Percentiles rank a stretch among this genome's conserved stretches.
Evolutionary conservation across 2,329 filamentous ascomycete genomes (phyloP).

Genomic region (Thelonectria blattea): DNA sequence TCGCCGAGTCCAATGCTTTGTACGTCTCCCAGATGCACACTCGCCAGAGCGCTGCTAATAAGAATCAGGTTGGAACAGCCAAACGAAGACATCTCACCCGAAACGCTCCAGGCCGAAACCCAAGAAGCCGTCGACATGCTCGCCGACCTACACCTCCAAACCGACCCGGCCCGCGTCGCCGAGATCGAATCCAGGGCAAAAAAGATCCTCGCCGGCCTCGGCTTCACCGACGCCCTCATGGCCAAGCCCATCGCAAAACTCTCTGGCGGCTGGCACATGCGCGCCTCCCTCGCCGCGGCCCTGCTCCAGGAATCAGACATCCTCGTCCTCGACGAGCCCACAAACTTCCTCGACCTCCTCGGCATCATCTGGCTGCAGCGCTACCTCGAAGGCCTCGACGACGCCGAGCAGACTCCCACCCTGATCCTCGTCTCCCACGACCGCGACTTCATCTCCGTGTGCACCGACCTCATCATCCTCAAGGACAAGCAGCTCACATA

Average conservation of each 20-base stretch:
- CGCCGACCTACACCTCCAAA: conserved; percentile 68
- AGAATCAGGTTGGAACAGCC: conserved; percentile 54
- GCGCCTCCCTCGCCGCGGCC: conserved; percentile 67
- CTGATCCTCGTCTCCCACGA: conserved; percentile 85
- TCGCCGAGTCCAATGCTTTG: conserved; percentile 62
- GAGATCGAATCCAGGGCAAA: conserved; percentile 71
- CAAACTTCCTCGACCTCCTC: conserved; percentile 83
- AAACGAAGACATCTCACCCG: conserved; percentile 61
- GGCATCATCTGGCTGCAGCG: conserved; percentile 86
- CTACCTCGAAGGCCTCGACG: conserved; percentile 66
- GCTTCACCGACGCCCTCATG: conserved; percentile 70
- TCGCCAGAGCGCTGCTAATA: background rate
- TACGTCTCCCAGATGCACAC: conserved; percentile 45
- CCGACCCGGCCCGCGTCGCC: conserved; percentile 69
- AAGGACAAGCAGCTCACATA: conserved; percentile 74
- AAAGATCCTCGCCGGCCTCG: conserved; percentile 70
- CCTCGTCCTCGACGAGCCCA: conserved; percentile 84
- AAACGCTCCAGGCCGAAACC: conserved; percentile 67
- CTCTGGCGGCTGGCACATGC: conserved; percentile 81
- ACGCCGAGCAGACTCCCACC: conserved; percentile 63
- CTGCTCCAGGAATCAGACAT: conserved; percentile 78
- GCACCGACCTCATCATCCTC: conserved; percentile 79
- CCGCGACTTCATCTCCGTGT: conserved; percentile 77
- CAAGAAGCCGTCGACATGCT: conserved; percentile 74
- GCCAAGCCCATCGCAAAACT: conserved; percentile 66